Base-by-base conservation (phyloP, 2,329 filamentous ascomycete genomes). In the Fonsecaea pedrosoi region DNA sequence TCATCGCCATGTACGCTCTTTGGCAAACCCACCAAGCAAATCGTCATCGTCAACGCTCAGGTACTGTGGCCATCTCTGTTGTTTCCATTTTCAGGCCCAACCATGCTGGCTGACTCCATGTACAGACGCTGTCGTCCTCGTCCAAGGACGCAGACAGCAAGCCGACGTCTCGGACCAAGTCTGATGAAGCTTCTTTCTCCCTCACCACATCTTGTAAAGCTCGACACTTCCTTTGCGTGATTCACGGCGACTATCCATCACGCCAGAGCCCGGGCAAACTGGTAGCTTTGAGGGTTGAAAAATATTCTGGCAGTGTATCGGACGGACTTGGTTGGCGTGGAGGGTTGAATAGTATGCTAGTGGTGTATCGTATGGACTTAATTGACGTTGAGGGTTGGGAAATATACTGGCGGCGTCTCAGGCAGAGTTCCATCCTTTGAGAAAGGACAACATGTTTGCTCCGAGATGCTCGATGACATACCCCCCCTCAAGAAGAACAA, bases 401-500 rank as follows among this genome's bases (percentile, higher is more conserved):
- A 12, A 21, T 10, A 25, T 50, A 32, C 6, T 2, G 30, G 25
- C 13, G 9, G 54, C 9, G 37, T 21, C 6, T 59, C 34, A 65
- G 18, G n/a, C 61, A 54, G 65, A 68, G 34, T 70, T 68, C 71
- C 71, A 72, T 25, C 71, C 71, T 34, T 66, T 62, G 34, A 73
- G 59, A 54, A 72, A 73, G 13, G 65, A 67, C 63, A 72, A 64
- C 62, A 73, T 53, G 65, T 73, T 73, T 21, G 58, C 66, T 2
- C 71, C 71, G 38, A 73, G 54, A 35, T 69, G 57, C 18, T 73
- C 69, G 62, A 73, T 64, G n/a, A 73, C 69, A 66, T 73, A 73
- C 15, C 71, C 71, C 1, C 71, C 71, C 60, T 73, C 71, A 30
- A 73, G 66, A 54, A 72, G 54, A 42, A 73, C 69, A n/a, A 70